Percentiles rank a stretch among this genome's conserved stretches.
phyloP scores from a whole-genome alignment of 2,329 filamentous ascomycete genomes.

The Calycina herbarum region DNA sequence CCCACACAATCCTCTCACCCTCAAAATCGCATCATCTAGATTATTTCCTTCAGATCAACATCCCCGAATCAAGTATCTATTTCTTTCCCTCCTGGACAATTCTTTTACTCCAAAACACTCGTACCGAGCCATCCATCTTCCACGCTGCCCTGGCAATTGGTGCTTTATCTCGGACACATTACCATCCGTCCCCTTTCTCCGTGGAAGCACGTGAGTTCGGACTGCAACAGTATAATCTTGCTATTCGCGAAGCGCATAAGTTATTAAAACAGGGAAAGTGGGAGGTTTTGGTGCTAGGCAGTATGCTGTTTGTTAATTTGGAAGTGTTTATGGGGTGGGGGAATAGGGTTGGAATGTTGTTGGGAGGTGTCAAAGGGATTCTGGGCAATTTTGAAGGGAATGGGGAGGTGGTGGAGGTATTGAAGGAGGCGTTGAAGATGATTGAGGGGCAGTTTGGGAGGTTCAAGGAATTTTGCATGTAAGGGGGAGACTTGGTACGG shows the following conservation, averaged over 20 bases:
- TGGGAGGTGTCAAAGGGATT: background rate
- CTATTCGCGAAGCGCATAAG: conserved; percentile 21
- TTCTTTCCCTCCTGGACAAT: conserved; percentile 13
- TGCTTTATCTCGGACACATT: conserved; percentile 27
- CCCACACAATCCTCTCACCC: background rate
- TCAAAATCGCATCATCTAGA: conserved; percentile 11
- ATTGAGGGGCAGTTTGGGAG: background rate
- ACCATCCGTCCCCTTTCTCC: conserved; percentile 38
- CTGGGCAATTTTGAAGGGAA: background rate
- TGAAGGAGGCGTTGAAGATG: background rate
- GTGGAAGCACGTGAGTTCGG: conserved; percentile 38
- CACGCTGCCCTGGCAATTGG: conserved; percentile 16
- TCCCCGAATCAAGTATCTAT: conserved; percentile 12
- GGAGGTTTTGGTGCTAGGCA: background rate
- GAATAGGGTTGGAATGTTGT: background rate
- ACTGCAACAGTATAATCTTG: conserved; percentile 27
- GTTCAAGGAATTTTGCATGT: background rate
- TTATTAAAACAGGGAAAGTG: background rate
- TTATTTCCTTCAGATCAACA: conserved; percentile 13
- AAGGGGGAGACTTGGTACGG: background rate
- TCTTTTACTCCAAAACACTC: conserved; percentile 13
- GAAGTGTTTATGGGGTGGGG: conserved; percentile 1
- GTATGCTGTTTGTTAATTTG: background rate
- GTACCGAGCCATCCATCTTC: conserved; percentile 10
- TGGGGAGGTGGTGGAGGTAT: background rate